Base-by-base conservation (phyloP, 495 filamentous ascomycete species). In the Annulohypoxylon moriforme region DNA sequence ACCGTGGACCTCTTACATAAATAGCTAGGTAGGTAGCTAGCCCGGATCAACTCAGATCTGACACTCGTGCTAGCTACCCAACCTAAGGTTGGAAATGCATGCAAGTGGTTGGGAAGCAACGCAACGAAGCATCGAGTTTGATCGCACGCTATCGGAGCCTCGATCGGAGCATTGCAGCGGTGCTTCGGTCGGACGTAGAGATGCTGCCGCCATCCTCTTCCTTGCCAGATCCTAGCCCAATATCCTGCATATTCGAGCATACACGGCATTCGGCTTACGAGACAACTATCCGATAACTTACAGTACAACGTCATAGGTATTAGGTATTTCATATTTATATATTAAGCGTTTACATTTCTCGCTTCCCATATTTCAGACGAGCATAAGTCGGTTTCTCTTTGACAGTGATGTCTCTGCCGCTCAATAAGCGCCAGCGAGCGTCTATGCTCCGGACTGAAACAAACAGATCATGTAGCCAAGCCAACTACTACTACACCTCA, bases 131-230 rank as follows among this genome's bases (percentile, higher is more conserved):
- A 67, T 64, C 60, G 38, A 53, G 56, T 69, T 50, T 52, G 55
- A 67, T 69, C 57, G 33, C 71, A 69, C 71, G 66, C 65, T 55
- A 69, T 66, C 70, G 65, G 65, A 66, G 55, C 56, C 56, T 73
- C 65, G 61, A 73, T 73, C 70, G 70, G 65, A 73, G 70, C 70
- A 56, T 25, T 65, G 57, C 66, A 61, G 47, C 55, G 7, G 40
- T 52, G 38, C 47, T 50, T 73, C 49, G 58, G 44, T 56, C 44
- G 55, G 57, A 69, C 44, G 55, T 67, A 40, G 65, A 69, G 62
- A 73, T 73, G 47, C 52, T 57, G 65, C 57, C 38, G 60, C 56
- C 59, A 62, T 49, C 66, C 56, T 61, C 50, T 53, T 68, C 38
- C n/a, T 68, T 58, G 13, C 11, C 44, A 56, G 60, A 64, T 68